A percentile compares a stretch with the other conserved stretches of the same genome.
Evolutionary conservation across 257 asterid species (phyloP).

Genomic region (Nicotiana tabacum): DNA sequence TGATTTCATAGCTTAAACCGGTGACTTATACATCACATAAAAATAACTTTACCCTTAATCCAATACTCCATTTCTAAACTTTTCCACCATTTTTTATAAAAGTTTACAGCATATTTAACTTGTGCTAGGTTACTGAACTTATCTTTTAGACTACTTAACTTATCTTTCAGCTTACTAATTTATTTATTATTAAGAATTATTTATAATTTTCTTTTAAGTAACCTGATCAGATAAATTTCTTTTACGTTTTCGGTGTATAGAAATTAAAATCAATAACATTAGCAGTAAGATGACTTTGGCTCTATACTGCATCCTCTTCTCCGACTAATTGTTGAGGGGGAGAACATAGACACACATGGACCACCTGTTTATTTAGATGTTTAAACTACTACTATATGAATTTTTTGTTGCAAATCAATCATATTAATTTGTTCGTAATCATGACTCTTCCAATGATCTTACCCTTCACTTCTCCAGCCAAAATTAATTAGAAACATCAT

Average conservation of each 20-base stretch:
- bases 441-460: neutral
- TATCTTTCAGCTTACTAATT: too few species aligned
- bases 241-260: too few species aligned
- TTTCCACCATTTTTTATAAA: neutral
- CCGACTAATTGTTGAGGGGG: neutral
- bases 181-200: too few species aligned
- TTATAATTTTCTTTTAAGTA: too few species aligned
- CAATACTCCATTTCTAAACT: too few species aligned
- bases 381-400: neutral
- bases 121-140: neutral
- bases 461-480: neutral
- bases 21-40: too few species aligned
- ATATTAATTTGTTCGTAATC: neutral
- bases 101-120: neutral
- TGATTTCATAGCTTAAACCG: too few species aligned
- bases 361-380: conserved; percentile 3
- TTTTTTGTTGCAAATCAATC: neutral
- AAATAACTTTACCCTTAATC: too few species aligned
- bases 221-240: too few species aligned
- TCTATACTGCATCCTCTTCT: neutral
- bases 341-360: neutral
- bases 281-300: neutral
- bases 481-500: neutral
- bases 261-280: neutral
- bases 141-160: neutral